phyloP scores from a whole-genome alignment of 345 rosid species.

The Raphanus raphanistrum region DNA sequence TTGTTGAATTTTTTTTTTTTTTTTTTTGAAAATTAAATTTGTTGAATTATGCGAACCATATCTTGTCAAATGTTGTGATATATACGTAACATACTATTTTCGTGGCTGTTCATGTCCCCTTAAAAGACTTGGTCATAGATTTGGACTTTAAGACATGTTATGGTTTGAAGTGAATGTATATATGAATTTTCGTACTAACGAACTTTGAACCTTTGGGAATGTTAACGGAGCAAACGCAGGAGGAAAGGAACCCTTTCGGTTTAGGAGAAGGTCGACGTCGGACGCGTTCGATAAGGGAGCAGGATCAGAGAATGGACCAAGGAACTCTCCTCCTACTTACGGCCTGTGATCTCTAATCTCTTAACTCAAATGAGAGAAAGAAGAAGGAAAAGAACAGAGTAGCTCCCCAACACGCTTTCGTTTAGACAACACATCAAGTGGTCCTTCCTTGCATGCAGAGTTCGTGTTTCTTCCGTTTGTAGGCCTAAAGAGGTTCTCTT shows the following conservation, averaged over 20 bases:
- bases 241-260: conserved; percentile 74
- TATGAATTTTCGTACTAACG: conserved; percentile 32
- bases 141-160: not conserved
- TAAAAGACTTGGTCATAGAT: not conserved
- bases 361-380: not conserved
- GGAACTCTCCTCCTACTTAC: conserved; percentile 78
- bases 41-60: not conserved
- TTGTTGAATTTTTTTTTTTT: no score
- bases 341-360: conserved; percentile 60
- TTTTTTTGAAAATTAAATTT: not conserved
- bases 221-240: conserved; percentile 55
- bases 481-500: conserved; percentile 14
- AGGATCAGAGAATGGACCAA: conserved; percentile 59
- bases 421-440: conserved; percentile 8
- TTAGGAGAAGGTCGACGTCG: conserved; percentile 74
- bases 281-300: conserved; percentile 68
- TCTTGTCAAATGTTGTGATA: conserved; percentile 13
- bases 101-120: not conserved
- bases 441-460: not conserved
- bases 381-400: not conserved
- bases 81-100: not conserved
- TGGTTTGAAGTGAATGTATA: conserved; percentile 1
- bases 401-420: not conserved
- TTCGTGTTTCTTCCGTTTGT: conserved; percentile 15
- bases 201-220: conserved; percentile 18